Conservation (phyloP, 2,329 filamentous ascomycete species). For the Penicillium sp. region DNA sequence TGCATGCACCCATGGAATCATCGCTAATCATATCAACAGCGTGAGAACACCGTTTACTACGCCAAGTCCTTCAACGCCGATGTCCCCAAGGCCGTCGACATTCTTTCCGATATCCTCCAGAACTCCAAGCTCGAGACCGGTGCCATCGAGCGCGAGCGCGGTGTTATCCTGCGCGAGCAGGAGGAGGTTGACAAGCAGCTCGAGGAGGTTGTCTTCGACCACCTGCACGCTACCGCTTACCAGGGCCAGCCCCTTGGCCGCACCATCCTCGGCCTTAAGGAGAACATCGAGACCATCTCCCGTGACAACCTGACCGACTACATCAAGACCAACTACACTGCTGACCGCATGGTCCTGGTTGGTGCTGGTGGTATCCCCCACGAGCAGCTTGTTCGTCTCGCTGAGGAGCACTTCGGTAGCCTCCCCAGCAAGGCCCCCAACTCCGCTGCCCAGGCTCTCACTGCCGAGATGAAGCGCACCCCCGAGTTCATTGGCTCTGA, state of each 20-base stretch:
- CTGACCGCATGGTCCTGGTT: constrained; percentile 98
- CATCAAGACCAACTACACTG: constrained; percentile 99
- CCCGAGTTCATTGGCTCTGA: constrained; percentile 97
- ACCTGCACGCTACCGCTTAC: constrained; percentile 97
- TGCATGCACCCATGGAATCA: background rate
- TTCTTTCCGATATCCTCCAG: constrained; percentile 97
- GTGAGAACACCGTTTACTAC: constrained; percentile 99
- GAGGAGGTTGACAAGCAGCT: constrained; percentile 99
- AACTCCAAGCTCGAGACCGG: constrained; percentile 95
- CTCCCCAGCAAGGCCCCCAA: constrained; percentile 75
- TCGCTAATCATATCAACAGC: constrained; percentile 53
- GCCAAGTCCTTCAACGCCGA: constrained; percentile 99
- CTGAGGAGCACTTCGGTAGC: constrained; percentile 88
- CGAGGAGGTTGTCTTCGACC: constrained; percentile 99
- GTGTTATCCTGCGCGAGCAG: constrained; percentile 97
- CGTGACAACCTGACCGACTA: constrained; percentile 89
- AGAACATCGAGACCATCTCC: constrained; percentile 97
- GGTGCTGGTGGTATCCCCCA: constrained; percentile 93
- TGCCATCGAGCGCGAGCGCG: constrained; percentile 95
- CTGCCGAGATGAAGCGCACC: constrained; percentile 76
- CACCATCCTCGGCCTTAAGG: constrained; percentile 93
- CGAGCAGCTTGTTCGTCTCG: constrained; percentile 88
- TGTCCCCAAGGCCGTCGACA: constrained; percentile 93
- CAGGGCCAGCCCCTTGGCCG: constrained; percentile 94
- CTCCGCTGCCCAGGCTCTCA: constrained; percentile 68